Base-by-base conservation (phyloP, 192 early-diverging fungal genomes). In the Entomortierella parvispora region DNA sequence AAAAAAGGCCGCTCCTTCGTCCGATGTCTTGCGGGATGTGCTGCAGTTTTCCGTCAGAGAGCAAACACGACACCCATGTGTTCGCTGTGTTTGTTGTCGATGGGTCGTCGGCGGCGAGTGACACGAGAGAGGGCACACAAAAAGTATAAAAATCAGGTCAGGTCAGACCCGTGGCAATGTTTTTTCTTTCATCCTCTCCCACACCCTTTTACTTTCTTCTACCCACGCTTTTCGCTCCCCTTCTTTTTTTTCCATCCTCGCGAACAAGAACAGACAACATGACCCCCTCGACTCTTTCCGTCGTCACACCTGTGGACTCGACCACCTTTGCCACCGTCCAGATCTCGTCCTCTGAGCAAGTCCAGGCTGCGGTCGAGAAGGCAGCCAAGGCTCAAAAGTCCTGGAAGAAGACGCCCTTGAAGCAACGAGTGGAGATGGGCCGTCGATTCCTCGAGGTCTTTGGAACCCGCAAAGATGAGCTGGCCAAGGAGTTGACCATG, bases 331-430 rank as follows among this genome's bases (percentile, higher is more conserved):
- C 63, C 11, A 82, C 69, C 18, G 64, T 69, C 37, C 48, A 62
- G 28, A 60, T 82, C 42, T 76, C 80, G 0, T 68, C 64, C 23
- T 49, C 68, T 2, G 59, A 71, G 33, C 57, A 85, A 31, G 61
- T 85, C 2, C 79, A 84, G 20, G 55, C 78, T 0, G 67, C 71
- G 2, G 84, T 91, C 40, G 58, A 80, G 40, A 48, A 42, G 10
- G 85, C 89, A 0, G 33, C 40, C 20, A 46, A 59, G 3, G 91
- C 87, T 10, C 85, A 85, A 56, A 64, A 57, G 54, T 23, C 48
- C 3, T 93, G 92, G 92, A 81, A 85, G 31, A 68, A 62, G 42
- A 82, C 82, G 1, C 78, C 87, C 0, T 62, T 93, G 7, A 61
- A 66, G 18, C 66, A 85, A 10, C 89, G 91, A 37, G 83, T 90